Evolutionary conservation across 2,329 filamentous ascomycete genomes (phyloP).

Genomic region (Periconia sp.): DNA sequence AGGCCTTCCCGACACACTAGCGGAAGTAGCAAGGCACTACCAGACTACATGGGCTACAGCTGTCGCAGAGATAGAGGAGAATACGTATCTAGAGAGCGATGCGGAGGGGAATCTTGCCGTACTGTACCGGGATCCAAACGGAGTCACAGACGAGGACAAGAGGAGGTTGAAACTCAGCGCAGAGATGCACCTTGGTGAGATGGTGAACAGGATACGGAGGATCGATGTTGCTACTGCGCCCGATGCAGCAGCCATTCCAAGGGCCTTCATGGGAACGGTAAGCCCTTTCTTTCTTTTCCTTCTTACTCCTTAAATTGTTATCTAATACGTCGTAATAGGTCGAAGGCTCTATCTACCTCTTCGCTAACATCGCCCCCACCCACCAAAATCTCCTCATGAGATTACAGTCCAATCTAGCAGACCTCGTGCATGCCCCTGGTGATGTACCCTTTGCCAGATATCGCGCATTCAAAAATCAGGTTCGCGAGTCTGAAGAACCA

Average conservation of each 20-base stretch:
- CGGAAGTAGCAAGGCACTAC: constrained; percentile 79
- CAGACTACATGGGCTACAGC: constrained; percentile 84
- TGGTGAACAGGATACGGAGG: constrained; percentile 85
- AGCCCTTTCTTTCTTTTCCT: constrained; percentile 38
- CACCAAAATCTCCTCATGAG: constrained; percentile 82
- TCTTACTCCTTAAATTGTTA: background rate
- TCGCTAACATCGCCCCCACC: constrained; percentile 74
- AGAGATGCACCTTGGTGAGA: constrained; percentile 87
- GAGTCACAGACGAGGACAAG: constrained; percentile 76
- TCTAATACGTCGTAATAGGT: constrained; percentile 59
- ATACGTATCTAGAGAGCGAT: constrained; percentile 83
- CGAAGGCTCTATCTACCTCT: constrained; percentile 90
- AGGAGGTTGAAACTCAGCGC: constrained; percentile 74
- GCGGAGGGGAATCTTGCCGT: constrained; percentile 87
- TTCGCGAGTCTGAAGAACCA: constrained; percentile 74
- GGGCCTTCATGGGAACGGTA: constrained; percentile 89
- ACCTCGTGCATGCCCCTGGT: constrained; percentile 71
- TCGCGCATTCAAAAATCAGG: constrained; percentile 79
- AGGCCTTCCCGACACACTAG: constrained; percentile 66
- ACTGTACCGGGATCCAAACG: constrained; percentile 73
- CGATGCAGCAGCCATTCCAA: constrained; percentile 74
- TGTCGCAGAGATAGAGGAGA: constrained; percentile 71
- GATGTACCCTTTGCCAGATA: constrained; percentile 78
- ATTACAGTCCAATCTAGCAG: constrained; percentile 75
- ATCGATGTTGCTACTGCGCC: constrained; percentile 71